Percentiles rank a stretch among this genome's conserved stretches.
phyloP scores from a whole-genome alignment of 768 basidiomycete genomes.

The Suillus americanus region DNA sequence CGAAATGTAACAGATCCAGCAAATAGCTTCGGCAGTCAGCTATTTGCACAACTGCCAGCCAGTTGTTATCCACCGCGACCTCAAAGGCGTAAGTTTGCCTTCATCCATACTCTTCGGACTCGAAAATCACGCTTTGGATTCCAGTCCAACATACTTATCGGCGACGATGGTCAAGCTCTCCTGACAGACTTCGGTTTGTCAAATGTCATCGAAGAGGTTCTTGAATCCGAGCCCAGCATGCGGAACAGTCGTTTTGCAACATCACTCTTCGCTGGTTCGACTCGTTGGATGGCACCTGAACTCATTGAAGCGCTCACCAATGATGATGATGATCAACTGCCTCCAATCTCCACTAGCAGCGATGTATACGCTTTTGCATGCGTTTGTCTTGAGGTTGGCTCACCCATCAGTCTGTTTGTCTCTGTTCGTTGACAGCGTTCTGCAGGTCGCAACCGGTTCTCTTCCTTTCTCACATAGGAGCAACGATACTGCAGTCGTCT shows the following conservation, averaged over 20 bases:
- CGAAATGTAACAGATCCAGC: slow-evolving; percentile 38
- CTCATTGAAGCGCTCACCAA: slow-evolving; percentile 49
- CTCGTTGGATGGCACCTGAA: slow-evolving; percentile 52
- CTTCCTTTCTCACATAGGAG: slow-evolving; percentile 52
- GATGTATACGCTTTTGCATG: slow-evolving; percentile 65
- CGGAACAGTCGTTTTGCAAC: slow-evolving; percentile 28
- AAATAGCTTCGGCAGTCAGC: slow-evolving; percentile 56
- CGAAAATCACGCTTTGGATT: not conserved
- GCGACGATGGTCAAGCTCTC: slow-evolving; percentile 49
- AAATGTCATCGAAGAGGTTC: slow-evolving; percentile 54
- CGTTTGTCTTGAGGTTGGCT: slow-evolving; percentile 55
- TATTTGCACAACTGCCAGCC: slow-evolving; percentile 59
- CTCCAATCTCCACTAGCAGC: slow-evolving; percentile 48
- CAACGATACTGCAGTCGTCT: slow-evolving; percentile 55
- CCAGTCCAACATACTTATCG: slow-evolving; percentile 59
- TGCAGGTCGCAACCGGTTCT: slow-evolving; percentile 49
- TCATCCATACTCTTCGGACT: not conserved
- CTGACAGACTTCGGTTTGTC: slow-evolving; percentile 66
- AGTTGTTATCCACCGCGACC: slow-evolving; percentile 57
- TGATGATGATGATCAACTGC: slow-evolving; percentile 40
- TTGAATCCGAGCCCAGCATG: slow-evolving; percentile 26
- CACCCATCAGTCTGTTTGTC: not conserved
- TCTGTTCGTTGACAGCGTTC: not conserved
- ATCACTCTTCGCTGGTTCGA: slow-evolving; percentile 34
- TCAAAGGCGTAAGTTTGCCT: slow-evolving; percentile 50